phyloP scores from a whole-genome alignment of 768 basidiomycete genomes.

The Leccinum sublutescens region DNA sequence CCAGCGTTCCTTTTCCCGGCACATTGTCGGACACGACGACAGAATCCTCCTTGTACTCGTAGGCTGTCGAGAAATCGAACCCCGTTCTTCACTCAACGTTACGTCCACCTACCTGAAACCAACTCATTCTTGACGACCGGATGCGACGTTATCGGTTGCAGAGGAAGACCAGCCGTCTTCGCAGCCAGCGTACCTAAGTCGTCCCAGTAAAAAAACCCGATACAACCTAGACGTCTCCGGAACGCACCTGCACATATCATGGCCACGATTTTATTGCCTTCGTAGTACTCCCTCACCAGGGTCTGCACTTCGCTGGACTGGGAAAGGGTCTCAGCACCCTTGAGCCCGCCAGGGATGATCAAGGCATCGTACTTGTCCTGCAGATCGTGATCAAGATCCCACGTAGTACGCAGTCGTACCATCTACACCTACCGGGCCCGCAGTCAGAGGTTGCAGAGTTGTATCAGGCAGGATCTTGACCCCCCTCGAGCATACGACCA shows the following conservation, averaged over 20 bases:
- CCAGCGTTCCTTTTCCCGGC: constrained; percentile 46
- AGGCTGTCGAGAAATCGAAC: constrained; percentile 42
- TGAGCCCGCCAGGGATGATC: constrained; percentile 75
- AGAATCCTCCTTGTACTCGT: constrained; percentile 69
- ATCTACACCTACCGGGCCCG: constrained; percentile 44
- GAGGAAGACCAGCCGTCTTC: constrained; percentile 54
- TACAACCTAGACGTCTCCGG: background rate
- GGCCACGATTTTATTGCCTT: constrained; percentile 50
- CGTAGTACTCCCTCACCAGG: constrained; percentile 53
- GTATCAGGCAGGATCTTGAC: constrained; percentile 70
- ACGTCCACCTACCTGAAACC: constrained; percentile 43
- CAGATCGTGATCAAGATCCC: background rate
- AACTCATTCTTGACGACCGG: constrained; percentile 64
- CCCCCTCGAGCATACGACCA: constrained; percentile 68
- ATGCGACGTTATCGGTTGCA: constrained; percentile 74
- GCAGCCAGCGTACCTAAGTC: constrained; percentile 67
- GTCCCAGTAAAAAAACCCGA: background rate
- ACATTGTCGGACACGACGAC: constrained; percentile 59
- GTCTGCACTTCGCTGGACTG: constrained; percentile 56
- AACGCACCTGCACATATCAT: constrained; percentile 82
- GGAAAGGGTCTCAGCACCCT: constrained; percentile 75
- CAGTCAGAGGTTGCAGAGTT: constrained; percentile 44
- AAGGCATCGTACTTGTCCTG: constrained; percentile 68
- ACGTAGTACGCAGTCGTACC: background rate
- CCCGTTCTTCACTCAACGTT: background rate